These are phyloP conservation scores for Margaritispora aquatica DNA, from an alignment of 495 filamentous ascomycete genomes.

Conservation along the genomic window DNA sequence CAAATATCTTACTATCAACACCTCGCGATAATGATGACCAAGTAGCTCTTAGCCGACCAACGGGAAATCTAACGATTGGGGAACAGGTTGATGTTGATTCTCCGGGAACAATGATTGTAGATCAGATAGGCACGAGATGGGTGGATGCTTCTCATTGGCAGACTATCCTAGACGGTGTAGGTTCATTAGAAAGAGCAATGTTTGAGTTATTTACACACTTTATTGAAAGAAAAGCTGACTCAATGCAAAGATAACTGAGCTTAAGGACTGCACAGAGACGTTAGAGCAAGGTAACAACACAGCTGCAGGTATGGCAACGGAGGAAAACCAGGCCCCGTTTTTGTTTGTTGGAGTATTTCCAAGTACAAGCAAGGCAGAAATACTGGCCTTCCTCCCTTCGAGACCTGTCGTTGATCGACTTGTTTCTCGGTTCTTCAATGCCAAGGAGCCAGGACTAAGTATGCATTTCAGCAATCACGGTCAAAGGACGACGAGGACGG, in stretches of 20 bases:
- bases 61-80: background rate
- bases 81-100: background rate
- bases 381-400: background rate
- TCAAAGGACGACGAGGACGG: no score
- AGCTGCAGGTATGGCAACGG: background rate
- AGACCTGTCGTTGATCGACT: conserved; percentile 2
- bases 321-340: background rate
- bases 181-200: background rate
- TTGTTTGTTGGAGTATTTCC: background rate
- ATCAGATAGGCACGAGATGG: background rate
- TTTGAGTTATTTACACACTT: background rate
- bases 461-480: background rate
- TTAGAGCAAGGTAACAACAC: background rate
- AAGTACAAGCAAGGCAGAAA: background rate
- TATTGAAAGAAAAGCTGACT: background rate
- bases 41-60: background rate
- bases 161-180: background rate
- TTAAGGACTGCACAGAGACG: background rate
- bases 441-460: background rate
- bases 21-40: background rate
- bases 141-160: background rate
- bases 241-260: background rate
- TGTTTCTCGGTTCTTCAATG: background rate
- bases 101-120: background rate
- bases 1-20: background rate